Base-by-base conservation (phyloP, 1,284 basidiomycete genomes). In the Cryptococcus depauperatus region DNA sequence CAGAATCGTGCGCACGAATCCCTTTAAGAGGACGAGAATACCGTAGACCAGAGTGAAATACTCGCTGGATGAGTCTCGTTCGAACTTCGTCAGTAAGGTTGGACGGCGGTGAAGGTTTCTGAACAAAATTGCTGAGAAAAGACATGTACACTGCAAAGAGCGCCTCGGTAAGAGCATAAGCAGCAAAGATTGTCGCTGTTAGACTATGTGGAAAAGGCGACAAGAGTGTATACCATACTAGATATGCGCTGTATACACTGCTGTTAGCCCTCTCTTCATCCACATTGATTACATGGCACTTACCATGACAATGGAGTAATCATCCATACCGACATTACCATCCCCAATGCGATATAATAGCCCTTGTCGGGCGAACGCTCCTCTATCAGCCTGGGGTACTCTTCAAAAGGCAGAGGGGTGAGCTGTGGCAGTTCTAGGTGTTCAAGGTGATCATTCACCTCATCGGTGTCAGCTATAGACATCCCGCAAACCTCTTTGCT, bases 121-220 rank as follows among this genome's bases (percentile, higher is more conserved):
- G 75, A 40, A 86, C 73, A 46, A 71, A 70, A 35, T 63, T 69
- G 26, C 76, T 74, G 30, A 89, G 76, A 50, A 75, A 72, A 48
- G 71, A 71, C 59, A 86, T 78, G 66, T 85, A 82, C 34, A 87
- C 61, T 50, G 82, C 83, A 70, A 92, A 93, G 49, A 81, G 62
- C n/a, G 61, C 56, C 44, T 69, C 66, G 37, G 55, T 54, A 7
- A 56, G 38, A 3, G 64, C 55, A 45, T 61, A 69, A 2, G 50
- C 54, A 5, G 63, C 65, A 32, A 65, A 52, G 5, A 56, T 38
- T 16, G 51, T 55, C 2, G 51, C 49, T 11, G 58, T 58, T 14
- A 78, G 38, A 69, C 67, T 41, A 53, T 60, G 69, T 68, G 73
- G 21, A 68, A 61, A 48, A 8, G 47, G 56, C 71, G 77, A 28